phyloP scores from a whole-genome alignment of 352 stramenopile genomes.

The Globisporangium spiculum region DNA sequence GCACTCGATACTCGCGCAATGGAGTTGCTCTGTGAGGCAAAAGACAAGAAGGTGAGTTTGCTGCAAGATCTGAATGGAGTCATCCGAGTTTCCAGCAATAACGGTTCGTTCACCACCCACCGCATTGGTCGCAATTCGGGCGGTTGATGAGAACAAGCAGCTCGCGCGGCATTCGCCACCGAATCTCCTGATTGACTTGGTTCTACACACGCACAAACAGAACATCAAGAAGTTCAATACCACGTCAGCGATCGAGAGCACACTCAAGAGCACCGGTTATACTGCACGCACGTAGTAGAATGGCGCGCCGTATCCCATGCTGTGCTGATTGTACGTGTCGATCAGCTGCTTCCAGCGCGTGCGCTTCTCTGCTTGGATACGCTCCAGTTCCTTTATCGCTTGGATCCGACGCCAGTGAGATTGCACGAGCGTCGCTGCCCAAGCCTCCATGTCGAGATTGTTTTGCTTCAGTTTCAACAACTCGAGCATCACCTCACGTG shows the following conservation, averaged over 20 bases:
- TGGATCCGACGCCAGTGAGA: conserved; percentile 51
- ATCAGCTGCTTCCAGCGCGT: conserved; percentile 92
- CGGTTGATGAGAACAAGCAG: conserved; percentile 76
- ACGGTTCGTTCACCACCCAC: conserved; percentile 26
- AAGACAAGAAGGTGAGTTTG: conserved; percentile 1
- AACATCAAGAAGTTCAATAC: conserved; percentile 5
- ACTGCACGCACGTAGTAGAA: conserved; percentile 88
- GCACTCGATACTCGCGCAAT: conserved; percentile 81
- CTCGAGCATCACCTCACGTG: conserved; percentile 42
- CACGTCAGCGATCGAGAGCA: conserved; percentile 1
- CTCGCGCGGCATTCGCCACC: conserved; percentile 89
- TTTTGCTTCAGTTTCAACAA: conserved; percentile 39
- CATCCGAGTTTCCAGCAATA: neutral
- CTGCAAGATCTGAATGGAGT: neutral
- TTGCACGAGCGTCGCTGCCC: conserved; percentile 72
- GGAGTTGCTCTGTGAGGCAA: conserved; percentile 31
- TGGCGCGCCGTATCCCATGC: conserved; percentile 60
- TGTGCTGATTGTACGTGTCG: conserved; percentile 77
- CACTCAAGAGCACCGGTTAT: neutral
- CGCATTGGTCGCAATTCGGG: conserved; percentile 87
- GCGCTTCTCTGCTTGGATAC: conserved; percentile 35
- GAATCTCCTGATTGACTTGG: conserved; percentile 88
- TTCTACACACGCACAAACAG: conserved; percentile 60
- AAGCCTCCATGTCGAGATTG: conserved; percentile 59
- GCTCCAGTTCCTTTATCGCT: conserved; percentile 31